Evolutionary conservation across 2,329 filamentous ascomycete species (phyloP), one percentile per base, ranked within the genome.

Genomic region (Bipolaris gigantea): DNA sequence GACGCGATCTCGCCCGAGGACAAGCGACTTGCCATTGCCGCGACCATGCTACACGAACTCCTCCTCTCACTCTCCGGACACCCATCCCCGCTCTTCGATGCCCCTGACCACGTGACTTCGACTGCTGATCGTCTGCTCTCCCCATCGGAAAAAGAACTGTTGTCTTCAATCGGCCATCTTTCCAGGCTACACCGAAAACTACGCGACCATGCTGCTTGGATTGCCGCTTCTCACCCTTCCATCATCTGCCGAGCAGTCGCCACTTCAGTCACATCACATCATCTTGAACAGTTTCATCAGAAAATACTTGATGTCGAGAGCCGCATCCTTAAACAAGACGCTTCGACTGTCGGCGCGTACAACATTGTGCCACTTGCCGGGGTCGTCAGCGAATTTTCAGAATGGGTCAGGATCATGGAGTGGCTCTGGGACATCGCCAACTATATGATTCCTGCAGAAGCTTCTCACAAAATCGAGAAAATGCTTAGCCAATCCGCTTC

Each of bases 1-100:
- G 43, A 56, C 51, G 38, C 52, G 50, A 36, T 48, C 57, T 13
- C 55, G 45, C 23, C 54, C 50, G 48, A 9, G 9, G 21, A 47
- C 51, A 21, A 35, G 45, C 43, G 45, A 56, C 34, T 54, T 56
- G 18, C 42, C 48, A 18, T 45, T 51, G n/a, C 65, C 67, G 16
- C 57, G 53, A 50, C 68, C 65, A 99, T 99, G 94, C 89, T 99
- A 75, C 94, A 97, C 84, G 94, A 99, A 82, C 91, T 99, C 79
- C 86, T 97, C 76, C 88, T 99, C 76, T 93, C 92, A 75, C 87
- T 97, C 76, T 95, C 92, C 68, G 93, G 94, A 64, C 90, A 97
- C 77, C 89, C 90, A 61, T 97, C 93, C 61, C 89, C 92, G 63
- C 85, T 97, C 71, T 89, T 97, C 78, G 83, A 84, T 73, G 61